Conservation (phyloP, 2,329 filamentous ascomycete genomes). For the Talaromyces marneffei region DNA sequence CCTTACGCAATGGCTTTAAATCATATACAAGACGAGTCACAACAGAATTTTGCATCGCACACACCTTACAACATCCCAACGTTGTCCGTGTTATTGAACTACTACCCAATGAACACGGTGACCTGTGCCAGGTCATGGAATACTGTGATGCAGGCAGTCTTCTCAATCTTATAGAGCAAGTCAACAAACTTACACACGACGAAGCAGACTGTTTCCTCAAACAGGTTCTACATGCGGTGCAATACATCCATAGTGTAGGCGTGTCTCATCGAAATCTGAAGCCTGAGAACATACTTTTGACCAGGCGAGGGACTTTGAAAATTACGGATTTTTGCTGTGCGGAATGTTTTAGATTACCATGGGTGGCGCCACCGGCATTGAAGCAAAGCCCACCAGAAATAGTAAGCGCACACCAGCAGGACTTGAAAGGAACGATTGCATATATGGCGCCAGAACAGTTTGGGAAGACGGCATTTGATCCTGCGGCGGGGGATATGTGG, state of each 20-base stretch:
- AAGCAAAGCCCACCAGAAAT: not conserved
- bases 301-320: constrained; percentile 73
- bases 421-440: constrained; percentile 61
- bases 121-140: constrained; percentile 27
- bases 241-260: constrained; percentile 69
- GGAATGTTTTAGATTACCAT: constrained; percentile 7
- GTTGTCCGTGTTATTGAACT: constrained; percentile 25
- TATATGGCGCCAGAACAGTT: constrained; percentile 75
- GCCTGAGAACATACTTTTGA: constrained; percentile 86
- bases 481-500: constrained; percentile 24
- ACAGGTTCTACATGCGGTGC: constrained; percentile 38
- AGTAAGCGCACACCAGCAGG: constrained; percentile 2
- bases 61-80: constrained; percentile 22
- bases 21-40: constrained; percentile 5
- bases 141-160: constrained; percentile 75
- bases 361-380: not conserved
- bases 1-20: not conserved
- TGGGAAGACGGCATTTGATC: constrained; percentile 5
- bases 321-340: constrained; percentile 70
- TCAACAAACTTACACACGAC: constrained; percentile 65
- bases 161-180: constrained; percentile 73
- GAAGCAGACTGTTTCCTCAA: constrained; percentile 91
- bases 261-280: constrained; percentile 94
- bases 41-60: constrained; percentile 15
- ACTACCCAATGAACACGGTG: constrained; percentile 22